A percentile compares a stretch with the other conserved stretches of the same genome.
Evolutionary conservation across 2,329 filamentous ascomycete genomes (phyloP).

Genomic region (Cordyceps farinosa): DNA sequence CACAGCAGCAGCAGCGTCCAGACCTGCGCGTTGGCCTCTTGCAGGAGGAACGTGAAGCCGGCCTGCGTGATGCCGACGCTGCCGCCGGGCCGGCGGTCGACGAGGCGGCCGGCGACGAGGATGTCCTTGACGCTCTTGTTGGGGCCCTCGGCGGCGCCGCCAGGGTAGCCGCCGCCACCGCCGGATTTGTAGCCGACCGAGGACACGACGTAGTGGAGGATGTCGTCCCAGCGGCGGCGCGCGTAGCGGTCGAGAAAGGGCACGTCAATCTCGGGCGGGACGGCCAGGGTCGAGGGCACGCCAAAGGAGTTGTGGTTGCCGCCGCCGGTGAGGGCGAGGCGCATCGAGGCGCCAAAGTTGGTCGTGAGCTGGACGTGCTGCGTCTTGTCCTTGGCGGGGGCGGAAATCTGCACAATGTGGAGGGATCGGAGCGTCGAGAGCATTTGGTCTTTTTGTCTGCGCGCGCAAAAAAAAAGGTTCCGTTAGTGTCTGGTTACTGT

Average conservation of each 20-base stretch:
- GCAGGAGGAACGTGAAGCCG: constrained; percentile 90
- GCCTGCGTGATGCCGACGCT: constrained; percentile 82
- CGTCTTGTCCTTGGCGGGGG: constrained; percentile 56
- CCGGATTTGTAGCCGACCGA: constrained; percentile 56
- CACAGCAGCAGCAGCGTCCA: constrained; percentile 95
- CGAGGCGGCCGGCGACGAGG: constrained; percentile 74
- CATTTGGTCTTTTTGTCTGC: constrained; percentile 76
- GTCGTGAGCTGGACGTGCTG: constrained; percentile 73
- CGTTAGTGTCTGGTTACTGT: not conserved
- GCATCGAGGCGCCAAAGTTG: constrained; percentile 79
- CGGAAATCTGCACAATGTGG: constrained; percentile 74
- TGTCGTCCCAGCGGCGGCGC: constrained; percentile 88
- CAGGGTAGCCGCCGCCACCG: constrained; percentile 38
- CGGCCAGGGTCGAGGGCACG: constrained; percentile 67
- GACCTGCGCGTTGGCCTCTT: constrained; percentile 94
- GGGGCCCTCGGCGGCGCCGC: constrained; percentile 48
- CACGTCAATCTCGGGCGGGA: constrained; percentile 62
- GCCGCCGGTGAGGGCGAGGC: constrained; percentile 81
- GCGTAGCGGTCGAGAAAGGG: constrained; percentile 80
- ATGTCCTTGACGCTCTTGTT: constrained; percentile 81
- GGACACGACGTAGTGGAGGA: constrained; percentile 91
- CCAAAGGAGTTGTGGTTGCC: constrained; percentile 87
- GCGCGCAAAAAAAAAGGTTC: too few species aligned
- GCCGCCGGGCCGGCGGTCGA: constrained; percentile 61
- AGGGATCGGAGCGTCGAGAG: constrained; percentile 76